Base-by-base conservation (phyloP, 805 yeast genomes). In the Pichia thaimueangensis region DNA sequence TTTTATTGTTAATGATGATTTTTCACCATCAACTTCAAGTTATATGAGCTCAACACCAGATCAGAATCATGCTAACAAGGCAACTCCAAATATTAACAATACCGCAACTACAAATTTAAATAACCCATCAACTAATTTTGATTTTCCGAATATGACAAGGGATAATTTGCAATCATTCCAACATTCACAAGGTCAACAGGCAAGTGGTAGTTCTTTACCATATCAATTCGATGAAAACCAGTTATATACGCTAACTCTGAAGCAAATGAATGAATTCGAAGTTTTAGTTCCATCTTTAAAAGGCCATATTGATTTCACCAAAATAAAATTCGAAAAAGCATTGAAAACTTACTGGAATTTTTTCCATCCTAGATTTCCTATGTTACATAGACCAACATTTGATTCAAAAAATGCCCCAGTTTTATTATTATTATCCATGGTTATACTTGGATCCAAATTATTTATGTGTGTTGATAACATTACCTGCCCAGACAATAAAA, bases 311-410 rank as follows among this genome's bases (percentile, higher is more conserved):
- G 67, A 64, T 45, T 64, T 62, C 41, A 50, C 57, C 8, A 46
- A 42, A 24, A 17, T 38, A 3, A 63, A 58, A 47, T 41, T 64
- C 11, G 62, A 60, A 40, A 55, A 53, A 32, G 47, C 60, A 2
- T 47, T 64, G 19, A 48, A 55, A 30, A 60, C 61, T 1, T 80
- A 76, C 54, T 80, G 86, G 86, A 60, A 62, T 29, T 66, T 70
- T 12, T 78, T 76, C 52, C 82, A 79, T 52, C 75, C 78, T 0
- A 74, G 78, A 49, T 76, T 74, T 46, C 73, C 83, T 2, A 65
- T 80, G 30, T 58, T 80, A 21, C 86, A 80, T 54, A 65, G 66
- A 39, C 80, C 82, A 3, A 71, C 84, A 5, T 81, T 80, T 47
- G 65, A 63, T 31, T 72, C 82, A 1, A 56, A 60, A 16, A 53